A percentile compares a stretch with the other conserved stretches of the same genome.
These are phyloP conservation scores for Pseudogymnoascus sp. DNA, from an alignment of 2,329 filamentous ascomycete species.

Conservation along the genomic window DNA sequence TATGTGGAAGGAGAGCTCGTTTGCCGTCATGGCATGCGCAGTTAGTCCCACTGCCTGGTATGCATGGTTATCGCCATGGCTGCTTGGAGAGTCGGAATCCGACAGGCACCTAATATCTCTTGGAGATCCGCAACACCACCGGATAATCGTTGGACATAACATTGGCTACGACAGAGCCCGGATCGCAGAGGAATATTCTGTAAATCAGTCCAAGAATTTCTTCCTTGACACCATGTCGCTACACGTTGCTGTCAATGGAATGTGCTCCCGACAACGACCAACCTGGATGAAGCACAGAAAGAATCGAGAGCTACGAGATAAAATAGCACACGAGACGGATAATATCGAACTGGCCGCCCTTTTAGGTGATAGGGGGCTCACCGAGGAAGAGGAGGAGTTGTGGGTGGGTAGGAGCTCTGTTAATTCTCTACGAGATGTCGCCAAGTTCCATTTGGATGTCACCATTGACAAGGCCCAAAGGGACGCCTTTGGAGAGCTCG, in stretches of 20 bases:
- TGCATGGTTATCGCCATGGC: conserved; percentile 92
- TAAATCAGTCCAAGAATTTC: conserved; percentile 72
- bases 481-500: conserved; percentile 77
- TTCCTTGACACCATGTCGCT: conserved; percentile 98
- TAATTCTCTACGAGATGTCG: conserved; percentile 91
- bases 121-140: conserved; percentile 62
- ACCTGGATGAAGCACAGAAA: conserved; percentile 98
- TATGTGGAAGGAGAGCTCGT: conserved; percentile 87
- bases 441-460: conserved; percentile 88
- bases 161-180: conserved; percentile 90
- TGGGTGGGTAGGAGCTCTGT: conserved; percentile 94
- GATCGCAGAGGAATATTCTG: conserved; percentile 78
- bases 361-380: conserved; percentile 56
- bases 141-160: conserved; percentile 88
- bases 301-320: conserved; percentile 73
- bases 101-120: conserved; percentile 78
- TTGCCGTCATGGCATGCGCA: conserved; percentile 94
- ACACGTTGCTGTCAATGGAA: conserved; percentile 95
- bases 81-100: conserved; percentile 71
- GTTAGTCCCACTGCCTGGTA: conserved; percentile 89
- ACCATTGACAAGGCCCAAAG: conserved; percentile 83
- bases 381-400: conserved; percentile 83
- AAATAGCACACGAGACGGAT: conserved; percentile 62
- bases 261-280: conserved; percentile 93
- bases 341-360: conserved; percentile 63